A percentile compares a stretch with the other conserved stretches of the same genome.
phyloP scores from a whole-genome alignment of 176 grass and related monocot species.

The Cenchrus fungigraminus region DNA sequence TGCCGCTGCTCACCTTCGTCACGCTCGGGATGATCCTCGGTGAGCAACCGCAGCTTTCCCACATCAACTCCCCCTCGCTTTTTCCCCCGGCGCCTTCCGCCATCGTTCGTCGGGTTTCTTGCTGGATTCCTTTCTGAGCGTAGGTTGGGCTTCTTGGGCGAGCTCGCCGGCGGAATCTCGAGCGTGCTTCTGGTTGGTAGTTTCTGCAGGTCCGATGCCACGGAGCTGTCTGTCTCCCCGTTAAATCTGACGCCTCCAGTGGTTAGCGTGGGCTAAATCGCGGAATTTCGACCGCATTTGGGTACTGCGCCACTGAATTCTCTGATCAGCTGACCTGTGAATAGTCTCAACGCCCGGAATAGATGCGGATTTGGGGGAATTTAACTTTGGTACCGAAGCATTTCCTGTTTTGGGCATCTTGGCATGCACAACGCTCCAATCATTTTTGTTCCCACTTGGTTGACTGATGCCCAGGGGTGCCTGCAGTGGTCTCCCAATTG shows the following conservation, averaged over 20 bases:
- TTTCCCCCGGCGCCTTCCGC: background rate
- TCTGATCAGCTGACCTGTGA: background rate
- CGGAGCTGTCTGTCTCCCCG: background rate
- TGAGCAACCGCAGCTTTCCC: background rate
- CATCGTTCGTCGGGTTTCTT: background rate
- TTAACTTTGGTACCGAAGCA: background rate
- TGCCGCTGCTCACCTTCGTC: conserved; percentile 69
- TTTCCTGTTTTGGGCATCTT: background rate
- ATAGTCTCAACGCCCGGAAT: background rate
- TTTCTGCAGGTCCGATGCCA: background rate
- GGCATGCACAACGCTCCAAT: background rate
- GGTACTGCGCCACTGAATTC: background rate
- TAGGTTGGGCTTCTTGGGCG: background rate
- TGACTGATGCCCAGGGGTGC: background rate
- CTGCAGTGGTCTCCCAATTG: background rate
- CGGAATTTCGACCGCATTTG: background rate
- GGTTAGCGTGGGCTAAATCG: background rate
- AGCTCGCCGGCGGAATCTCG: background rate
- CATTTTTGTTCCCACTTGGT: background rate
- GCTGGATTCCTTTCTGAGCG: background rate
- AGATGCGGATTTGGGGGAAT: background rate
- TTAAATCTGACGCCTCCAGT: background rate
- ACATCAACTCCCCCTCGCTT: background rate
- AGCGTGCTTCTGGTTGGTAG: background rate
- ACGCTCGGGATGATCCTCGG: conserved; percentile 68